phyloP scores from a whole-genome alignment of 2,329 filamentous ascomycete species.

The Lachnellula subtilissima region DNA sequence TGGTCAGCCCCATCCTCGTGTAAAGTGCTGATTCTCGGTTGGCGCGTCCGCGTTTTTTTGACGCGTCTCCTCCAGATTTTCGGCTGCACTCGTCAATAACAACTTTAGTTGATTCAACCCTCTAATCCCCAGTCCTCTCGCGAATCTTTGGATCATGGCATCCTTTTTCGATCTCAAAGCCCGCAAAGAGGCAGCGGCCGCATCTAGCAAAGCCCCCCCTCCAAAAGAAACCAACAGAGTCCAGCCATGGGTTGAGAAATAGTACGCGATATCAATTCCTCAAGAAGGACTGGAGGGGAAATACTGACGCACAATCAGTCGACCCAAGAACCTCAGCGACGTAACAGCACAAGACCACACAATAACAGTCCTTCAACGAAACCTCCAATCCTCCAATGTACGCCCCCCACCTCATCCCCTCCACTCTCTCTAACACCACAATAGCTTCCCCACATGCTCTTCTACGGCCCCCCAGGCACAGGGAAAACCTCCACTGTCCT shows the following conservation, averaged over 20 bases:
- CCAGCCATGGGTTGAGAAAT: conserved; percentile 99
- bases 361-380: conserved; percentile 84
- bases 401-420: conserved; percentile 17
- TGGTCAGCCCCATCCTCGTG: conserved; percentile 7
- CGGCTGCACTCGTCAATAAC: background rate
- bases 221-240: conserved; percentile 59
- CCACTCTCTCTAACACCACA: conserved; percentile 13
- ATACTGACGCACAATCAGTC: conserved; percentile 51
- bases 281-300: background rate
- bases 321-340: conserved; percentile 88
- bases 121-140: background rate
- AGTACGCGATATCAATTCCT: conserved; percentile 51
- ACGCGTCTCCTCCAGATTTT: conserved; percentile 2
- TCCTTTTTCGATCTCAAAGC: conserved; percentile 97
- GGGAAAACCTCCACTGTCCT: conserved; percentile 98
- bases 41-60: conserved; percentile 1
- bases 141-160: conserved; percentile 52
- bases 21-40: conserved; percentile 11
- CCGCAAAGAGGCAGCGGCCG: conserved; percentile 69
- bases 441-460: conserved; percentile 97
- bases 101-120: background rate
- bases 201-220: conserved; percentile 61
- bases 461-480: conserved; percentile 95
- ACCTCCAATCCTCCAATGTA: conserved; percentile 89
- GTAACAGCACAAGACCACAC: conserved; percentile 98